Percentiles rank a stretch among this genome's conserved stretches.
These are phyloP conservation scores for Spathaspora gorwiae DNA, from an alignment of 805 yeast species.

Conservation along the genomic window DNA sequence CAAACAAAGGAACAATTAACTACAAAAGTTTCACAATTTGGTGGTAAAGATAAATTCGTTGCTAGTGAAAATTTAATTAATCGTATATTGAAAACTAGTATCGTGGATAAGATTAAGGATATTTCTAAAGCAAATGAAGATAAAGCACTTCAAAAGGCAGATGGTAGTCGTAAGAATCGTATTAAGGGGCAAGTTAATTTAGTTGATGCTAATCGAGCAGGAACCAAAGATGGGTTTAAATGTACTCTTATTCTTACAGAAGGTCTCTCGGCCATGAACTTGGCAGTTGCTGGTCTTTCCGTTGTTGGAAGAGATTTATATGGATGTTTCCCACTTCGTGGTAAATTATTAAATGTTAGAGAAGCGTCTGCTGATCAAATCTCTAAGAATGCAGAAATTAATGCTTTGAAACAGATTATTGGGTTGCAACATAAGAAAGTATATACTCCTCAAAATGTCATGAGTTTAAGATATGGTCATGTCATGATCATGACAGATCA, in stretches of 20 bases:
- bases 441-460: conserved; percentile 58
- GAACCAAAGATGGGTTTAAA: conserved; percentile 85
- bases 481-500: conserved; percentile 99
- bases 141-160: conserved; percentile 79
- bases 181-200: conserved; percentile 85
- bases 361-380: conserved; percentile 97
- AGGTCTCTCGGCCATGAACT: conserved; percentile 91
- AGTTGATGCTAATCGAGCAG: conserved; percentile 95
- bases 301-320: conserved; percentile 94
- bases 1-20: conserved; percentile 96
- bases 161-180: conserved; percentile 79
- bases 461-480: conserved; percentile 86
- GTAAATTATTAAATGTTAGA: conserved; percentile 90
- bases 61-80: conserved; percentile 74
- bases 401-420: conserved; percentile 90
- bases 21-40: conserved; percentile 83
- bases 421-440: conserved; percentile 90
- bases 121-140: conserved; percentile 88
- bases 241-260: conserved; percentile 93
- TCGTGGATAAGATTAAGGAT: conserved; percentile 70
- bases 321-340: conserved; percentile 93
- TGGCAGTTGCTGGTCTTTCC: conserved; percentile 89
- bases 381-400: conserved; percentile 87
- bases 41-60: conserved; percentile 67
- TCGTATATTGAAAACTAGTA: conserved; percentile 61